Conservation (phyloP, 768 basidiomycete genomes). For the Coprinellus micaceus region DNA sequence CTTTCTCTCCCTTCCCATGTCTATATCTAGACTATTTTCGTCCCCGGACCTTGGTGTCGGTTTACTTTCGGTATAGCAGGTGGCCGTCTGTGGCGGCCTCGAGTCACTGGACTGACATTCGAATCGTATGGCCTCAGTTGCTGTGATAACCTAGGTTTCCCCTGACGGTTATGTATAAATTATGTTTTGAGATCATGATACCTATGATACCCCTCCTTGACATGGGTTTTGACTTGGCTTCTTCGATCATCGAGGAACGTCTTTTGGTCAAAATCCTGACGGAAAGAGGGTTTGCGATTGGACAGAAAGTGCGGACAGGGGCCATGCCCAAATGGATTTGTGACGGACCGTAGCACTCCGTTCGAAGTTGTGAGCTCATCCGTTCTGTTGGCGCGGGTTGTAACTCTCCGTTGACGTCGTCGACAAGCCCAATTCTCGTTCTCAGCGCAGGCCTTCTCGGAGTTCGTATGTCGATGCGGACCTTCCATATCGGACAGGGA, state of each 20-base stretch:
- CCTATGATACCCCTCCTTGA: too few species aligned
- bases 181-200: neutral
- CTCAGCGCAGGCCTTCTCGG: neutral
- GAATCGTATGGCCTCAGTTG: conserved; percentile 4
- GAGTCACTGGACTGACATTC: conserved; percentile 1
- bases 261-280: neutral
- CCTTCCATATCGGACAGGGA: conserved; percentile 1
- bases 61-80: neutral
- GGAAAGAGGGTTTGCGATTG: neutral
- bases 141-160: neutral
- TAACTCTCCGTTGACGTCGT: neutral
- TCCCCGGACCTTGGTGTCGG: neutral
- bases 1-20: neutral
- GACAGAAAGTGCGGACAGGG: neutral
- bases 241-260: too few species aligned
- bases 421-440: neutral
- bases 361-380: too few species aligned
- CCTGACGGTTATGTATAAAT: neutral
- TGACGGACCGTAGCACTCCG: neutral
- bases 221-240: too few species aligned
- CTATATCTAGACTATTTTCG: neutral
- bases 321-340: neutral
- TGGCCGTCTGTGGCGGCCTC: neutral
- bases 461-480: conserved; percentile 8
- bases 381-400: too few species aligned